Evolutionary conservation across 495 filamentous ascomycete genomes (phyloP).

Genomic region (Wilcoxina mikolae): DNA sequence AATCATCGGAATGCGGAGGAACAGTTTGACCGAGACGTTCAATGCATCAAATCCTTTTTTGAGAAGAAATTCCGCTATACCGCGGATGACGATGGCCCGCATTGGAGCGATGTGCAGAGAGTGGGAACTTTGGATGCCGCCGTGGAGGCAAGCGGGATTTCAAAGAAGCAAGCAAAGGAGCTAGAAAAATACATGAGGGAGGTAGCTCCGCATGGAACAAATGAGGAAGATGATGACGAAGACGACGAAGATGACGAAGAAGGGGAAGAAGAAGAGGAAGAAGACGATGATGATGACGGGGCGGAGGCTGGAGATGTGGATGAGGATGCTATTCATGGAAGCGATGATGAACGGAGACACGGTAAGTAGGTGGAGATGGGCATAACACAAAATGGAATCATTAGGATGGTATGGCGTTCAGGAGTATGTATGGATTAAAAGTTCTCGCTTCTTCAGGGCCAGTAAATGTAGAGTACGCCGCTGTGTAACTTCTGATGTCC

Average conservation of each 20-base stretch:
- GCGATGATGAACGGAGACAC: not conserved
- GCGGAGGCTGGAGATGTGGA: conserved; percentile 32
- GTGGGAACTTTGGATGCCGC: conserved; percentile 65
- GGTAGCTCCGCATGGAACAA: conserved; percentile 34
- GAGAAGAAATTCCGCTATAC: conserved; percentile 74
- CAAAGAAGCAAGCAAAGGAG: conserved; percentile 87
- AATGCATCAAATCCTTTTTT: conserved; percentile 89
- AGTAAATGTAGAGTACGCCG: too few relatives aligned
- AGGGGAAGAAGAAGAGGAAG: conserved; percentile 28
- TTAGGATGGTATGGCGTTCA: not conserved
- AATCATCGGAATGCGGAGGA: conserved; percentile 83
- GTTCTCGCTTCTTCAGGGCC: too few relatives aligned
- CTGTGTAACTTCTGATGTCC: too few relatives aligned
- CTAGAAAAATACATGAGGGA: conserved; percentile 76
- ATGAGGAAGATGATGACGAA: conserved; percentile 41
- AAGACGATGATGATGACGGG: conserved; percentile 23
- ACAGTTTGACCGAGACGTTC: conserved; percentile 90
- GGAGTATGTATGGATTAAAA: too few relatives aligned
- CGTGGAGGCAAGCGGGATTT: conserved; percentile 87
- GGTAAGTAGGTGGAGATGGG: too few relatives aligned
- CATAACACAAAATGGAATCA: too few relatives aligned
- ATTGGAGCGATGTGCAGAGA: conserved; percentile 69
- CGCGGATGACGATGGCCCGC: conserved; percentile 66
- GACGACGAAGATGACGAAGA: conserved; percentile 26
- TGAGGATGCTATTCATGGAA: conserved; percentile 11